phyloP scores from a whole-genome alignment of 208 protist genomes.

The Trypanosoma conorhini region DNA sequence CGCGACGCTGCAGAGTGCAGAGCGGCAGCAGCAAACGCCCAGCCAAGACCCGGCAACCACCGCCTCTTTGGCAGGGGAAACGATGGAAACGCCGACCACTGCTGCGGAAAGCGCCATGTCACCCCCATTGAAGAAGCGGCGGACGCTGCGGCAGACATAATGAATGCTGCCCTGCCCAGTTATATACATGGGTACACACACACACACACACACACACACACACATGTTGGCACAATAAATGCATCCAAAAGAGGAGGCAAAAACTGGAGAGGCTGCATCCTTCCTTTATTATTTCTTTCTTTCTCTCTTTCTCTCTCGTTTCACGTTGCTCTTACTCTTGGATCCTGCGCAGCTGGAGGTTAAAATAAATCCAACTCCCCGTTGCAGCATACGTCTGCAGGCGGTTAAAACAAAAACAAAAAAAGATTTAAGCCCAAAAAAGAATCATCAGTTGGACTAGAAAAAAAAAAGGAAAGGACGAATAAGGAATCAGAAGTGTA shows the following conservation, averaged over 20 bases:
- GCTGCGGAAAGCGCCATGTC: neutral
- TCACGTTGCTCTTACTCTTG: neutral
- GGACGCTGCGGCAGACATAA: slow-evolving; percentile 81
- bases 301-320: neutral
- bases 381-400: neutral
- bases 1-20: slow-evolving; percentile 4
- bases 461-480: neutral
- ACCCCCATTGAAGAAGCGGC: slow-evolving; percentile 70
- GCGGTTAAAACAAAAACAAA: neutral
- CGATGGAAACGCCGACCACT: slow-evolving; percentile 9
- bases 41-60: neutral
- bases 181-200: neutral
- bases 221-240: neutral
- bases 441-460: no score
- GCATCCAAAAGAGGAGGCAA: neutral
- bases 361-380: neutral
- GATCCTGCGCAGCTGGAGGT: neutral
- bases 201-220: neutral
- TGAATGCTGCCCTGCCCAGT: neutral
- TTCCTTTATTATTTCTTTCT: neutral
- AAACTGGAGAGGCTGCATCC: neutral
- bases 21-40: slow-evolving; percentile 13
- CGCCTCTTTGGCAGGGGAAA: neutral
- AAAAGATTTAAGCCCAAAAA: slow-evolving; percentile 22
- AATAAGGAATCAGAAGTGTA: neutral